A percentile compares a stretch with the other conserved stretches of the same genome.
Conservation (phyloP, 441 rosid species). For the Croton setiger region DNA sequence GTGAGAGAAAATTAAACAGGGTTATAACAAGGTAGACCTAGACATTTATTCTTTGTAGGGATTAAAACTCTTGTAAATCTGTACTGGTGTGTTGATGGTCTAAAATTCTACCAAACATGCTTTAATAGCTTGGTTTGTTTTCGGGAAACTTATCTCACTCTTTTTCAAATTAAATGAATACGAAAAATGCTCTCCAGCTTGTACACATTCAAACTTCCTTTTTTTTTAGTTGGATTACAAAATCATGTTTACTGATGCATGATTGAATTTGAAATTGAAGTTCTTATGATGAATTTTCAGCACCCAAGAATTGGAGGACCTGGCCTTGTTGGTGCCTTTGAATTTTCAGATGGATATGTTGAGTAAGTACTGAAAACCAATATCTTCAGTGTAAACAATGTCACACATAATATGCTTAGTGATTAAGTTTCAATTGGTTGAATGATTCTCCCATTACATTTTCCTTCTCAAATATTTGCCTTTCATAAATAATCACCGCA, state of each 20-base stretch:
- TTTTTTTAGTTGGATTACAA: no score
- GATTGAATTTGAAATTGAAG: slow-evolving; percentile 7
- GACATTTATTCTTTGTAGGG: background rate
- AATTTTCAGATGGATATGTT: slow-evolving; percentile 67
- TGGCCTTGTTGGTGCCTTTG: slow-evolving; percentile 71
- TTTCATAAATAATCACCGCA: slow-evolving; percentile 20
- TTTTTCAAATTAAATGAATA: background rate
- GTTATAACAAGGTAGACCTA: background rate
- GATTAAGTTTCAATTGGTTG: background rate
- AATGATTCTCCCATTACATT: background rate
- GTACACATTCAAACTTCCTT: no score
- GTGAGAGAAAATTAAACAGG: background rate
- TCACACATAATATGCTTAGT: background rate
- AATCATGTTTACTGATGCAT: background rate
- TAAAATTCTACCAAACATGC: background rate
- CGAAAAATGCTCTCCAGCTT: background rate
- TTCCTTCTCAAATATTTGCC: background rate
- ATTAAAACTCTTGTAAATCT: background rate
- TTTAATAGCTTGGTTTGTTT: background rate
- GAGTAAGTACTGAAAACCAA: slow-evolving; percentile 54
- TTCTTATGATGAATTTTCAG: slow-evolving; percentile 36
- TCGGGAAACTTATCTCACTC: background rate
- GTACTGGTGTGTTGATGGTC: background rate
- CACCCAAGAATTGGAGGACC: slow-evolving; percentile 91
- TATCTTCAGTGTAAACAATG: background rate